Base-by-base conservation (phyloP, 345 rosid genomes). In the Aquilaria malaccensis region DNA sequence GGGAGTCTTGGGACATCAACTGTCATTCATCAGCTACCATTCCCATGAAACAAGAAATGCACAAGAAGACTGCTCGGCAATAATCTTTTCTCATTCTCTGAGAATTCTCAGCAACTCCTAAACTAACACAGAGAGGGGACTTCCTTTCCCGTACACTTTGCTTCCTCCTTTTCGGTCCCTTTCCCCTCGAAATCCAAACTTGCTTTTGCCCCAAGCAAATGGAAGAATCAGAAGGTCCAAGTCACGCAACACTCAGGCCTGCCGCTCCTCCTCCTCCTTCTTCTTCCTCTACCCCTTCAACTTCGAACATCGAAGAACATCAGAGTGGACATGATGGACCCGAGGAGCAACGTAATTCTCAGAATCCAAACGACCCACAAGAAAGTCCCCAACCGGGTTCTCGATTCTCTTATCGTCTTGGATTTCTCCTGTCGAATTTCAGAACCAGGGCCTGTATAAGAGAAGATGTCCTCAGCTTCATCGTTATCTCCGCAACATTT, bases 391-490 rank as follows among this genome's bases (percentile, higher is more conserved):
- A 33, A 22, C 67, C 10, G 52, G 30, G 63, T 58, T 61, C 78
- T 37, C 11, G 43, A 43, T 15, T 52, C 13, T 49, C 74, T 48
- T 74, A 73, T 68, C 75, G 66, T 13, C 30, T 67, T 10, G 75
- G 75, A 13, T n/a, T 73, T 22, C 49, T 73, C 22, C 58, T 70
- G 14, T 73, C 74, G 31, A 46, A 66, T 63, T 63, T 46, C 13
- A 41, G 53, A 1, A 5, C 70, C 2, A 11, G 52, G 1, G 63
- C 51, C 45, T 69, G 22, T 22, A 22, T 70, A 6, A 55, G 69
- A 48, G 81, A 76, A 56, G 87, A 80, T 29, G 60, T 74, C 13
- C 77, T 85, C 81, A 77, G 76, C 47, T 76, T 77, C 74, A 52
- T 74, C 61, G 12, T 52, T 30, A 58, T 74, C n/a, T 76, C 77